Conservation (phyloP, 2,329 filamentous ascomycete species). For the Penicillium sp. region DNA sequence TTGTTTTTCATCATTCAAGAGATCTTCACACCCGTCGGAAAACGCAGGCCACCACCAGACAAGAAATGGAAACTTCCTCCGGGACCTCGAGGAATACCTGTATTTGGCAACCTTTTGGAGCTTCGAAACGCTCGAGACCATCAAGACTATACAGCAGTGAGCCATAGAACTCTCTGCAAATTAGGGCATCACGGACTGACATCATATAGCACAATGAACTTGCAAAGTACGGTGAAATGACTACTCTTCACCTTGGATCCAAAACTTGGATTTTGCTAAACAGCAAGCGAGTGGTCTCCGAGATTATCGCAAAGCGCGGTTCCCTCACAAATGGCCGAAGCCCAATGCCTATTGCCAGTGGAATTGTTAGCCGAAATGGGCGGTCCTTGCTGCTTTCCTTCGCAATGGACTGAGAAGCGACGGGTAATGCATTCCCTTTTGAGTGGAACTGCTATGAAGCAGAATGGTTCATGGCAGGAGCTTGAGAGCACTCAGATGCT, state of each 20-base stretch:
- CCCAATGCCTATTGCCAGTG: slow-evolving; percentile 41
- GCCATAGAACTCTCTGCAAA: background rate
- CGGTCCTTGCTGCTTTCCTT: slow-evolving; percentile 39
- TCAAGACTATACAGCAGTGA: background rate
- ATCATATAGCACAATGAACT: slow-evolving; percentile 7
- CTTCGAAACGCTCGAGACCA: background rate
- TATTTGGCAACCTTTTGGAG: background rate
- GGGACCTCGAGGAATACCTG: background rate
- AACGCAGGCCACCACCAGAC: background rate
- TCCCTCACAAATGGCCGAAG: slow-evolving; percentile 39
- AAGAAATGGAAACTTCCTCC: background rate
- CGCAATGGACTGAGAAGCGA: slow-evolving; percentile 42
- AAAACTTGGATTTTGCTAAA: slow-evolving; percentile 53
- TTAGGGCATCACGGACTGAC: no score
- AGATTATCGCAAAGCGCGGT: slow-evolving; percentile 45
- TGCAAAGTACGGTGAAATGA: slow-evolving; percentile 36
- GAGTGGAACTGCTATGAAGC: slow-evolving; percentile 38
- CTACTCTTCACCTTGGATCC: slow-evolving; percentile 35
- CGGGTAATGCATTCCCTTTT: slow-evolving; percentile 47
- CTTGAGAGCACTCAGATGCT: slow-evolving; percentile 43
- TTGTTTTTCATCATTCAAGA: background rate
- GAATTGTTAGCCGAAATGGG: slow-evolving; percentile 39
- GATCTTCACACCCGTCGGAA: background rate
- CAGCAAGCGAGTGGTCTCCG: slow-evolving; percentile 42
- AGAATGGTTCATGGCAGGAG: slow-evolving; percentile 42